phyloP scores from a whole-genome alignment of 805 yeast genomes.

The Kodamaea hsintzibuensis region DNA sequence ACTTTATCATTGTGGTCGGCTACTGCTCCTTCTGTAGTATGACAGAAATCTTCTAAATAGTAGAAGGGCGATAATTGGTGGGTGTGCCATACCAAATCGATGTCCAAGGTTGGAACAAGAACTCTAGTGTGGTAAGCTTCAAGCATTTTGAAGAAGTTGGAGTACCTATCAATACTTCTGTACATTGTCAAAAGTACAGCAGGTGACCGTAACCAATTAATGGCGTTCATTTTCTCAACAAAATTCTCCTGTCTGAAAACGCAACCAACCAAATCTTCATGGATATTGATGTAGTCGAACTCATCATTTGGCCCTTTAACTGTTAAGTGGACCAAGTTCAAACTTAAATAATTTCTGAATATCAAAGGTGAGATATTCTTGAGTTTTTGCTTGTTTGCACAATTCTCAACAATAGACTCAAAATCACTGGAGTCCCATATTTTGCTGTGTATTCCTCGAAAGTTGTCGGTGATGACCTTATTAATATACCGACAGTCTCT shows the following conservation, averaged over 20 bases:
- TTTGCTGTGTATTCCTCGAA: not conserved
- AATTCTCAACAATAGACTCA: not conserved
- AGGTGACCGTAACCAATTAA: constrained; percentile 15
- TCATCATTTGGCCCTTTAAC: not conserved
- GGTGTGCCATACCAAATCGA: constrained; percentile 30
- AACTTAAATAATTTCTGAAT: constrained; percentile 11
- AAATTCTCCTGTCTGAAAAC: constrained; percentile 24
- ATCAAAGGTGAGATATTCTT: constrained; percentile 1
- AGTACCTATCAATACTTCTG: constrained; percentile 21
- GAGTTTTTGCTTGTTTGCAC: not conserved
- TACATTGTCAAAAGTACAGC: constrained; percentile 5
- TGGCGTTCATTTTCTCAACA: constrained; percentile 18
- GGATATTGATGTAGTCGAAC: constrained; percentile 5
- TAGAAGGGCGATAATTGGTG: constrained; percentile 20
- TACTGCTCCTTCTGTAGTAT: constrained; percentile 15
- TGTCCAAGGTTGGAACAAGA: constrained; percentile 27
- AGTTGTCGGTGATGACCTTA: not conserved
- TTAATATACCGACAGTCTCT: not conserved
- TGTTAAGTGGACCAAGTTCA: constrained; percentile 15
- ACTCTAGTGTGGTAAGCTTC: not conserved
- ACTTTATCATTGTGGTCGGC: constrained; percentile 26
- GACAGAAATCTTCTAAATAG: constrained; percentile 18
- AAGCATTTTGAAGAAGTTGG: constrained; percentile 15
- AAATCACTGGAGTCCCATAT: not conserved
- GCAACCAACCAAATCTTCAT: constrained; percentile 27